Evolutionary conservation across 345 rosid species (phyloP), one percentile per base, ranked within the genome.

Genomic region (Cardamine occulta): DNA sequence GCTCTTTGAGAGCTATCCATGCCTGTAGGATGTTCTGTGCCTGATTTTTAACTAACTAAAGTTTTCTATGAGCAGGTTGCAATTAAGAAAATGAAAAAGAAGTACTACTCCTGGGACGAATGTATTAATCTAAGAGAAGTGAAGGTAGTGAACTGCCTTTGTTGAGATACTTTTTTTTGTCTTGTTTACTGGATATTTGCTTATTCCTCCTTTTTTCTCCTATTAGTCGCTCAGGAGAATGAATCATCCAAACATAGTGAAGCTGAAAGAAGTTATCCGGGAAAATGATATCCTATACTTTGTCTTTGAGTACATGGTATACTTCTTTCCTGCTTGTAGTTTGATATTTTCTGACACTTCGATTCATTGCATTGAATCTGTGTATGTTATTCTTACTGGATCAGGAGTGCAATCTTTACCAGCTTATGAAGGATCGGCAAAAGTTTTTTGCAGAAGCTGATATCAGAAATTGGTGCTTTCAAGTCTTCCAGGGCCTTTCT

Each of bases 281-380:
- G 99, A 95, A 75, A 79, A 87, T 82, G 96, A 89, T 71, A 82
- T 89, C 75, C 79, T 95, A 62, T 95, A 85, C 78, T 95, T 95
- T 79, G 94, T 90, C 48, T 95, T 95, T 71, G 99, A 95, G 82
- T 95, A 89, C 82, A 89, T 95, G 99, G 99, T 95, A 85, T 60
- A 61, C 65, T 44, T 79, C 55, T 74, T 66, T 34, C 23, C 44
- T 37, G 44, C 75, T 63, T 56, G 45, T 47, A 17, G n/a, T 55
- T 29, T 28, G n/a, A 18, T 63, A 14, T 73, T 74, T 60, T 26
- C 13, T 44, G 45, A 45, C 52, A 47, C 29, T 44, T n/a, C 0
- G 6, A 18, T 63, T 53, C 55, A 31, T 35, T 35, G 60, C 23
- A 29, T 44, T 73, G 70, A 68, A 57, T 60, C 28, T 52, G 48